Evolutionary conservation across 208 protist genomes (phyloP).

Genomic region (Naegleria fowleri): DNA sequence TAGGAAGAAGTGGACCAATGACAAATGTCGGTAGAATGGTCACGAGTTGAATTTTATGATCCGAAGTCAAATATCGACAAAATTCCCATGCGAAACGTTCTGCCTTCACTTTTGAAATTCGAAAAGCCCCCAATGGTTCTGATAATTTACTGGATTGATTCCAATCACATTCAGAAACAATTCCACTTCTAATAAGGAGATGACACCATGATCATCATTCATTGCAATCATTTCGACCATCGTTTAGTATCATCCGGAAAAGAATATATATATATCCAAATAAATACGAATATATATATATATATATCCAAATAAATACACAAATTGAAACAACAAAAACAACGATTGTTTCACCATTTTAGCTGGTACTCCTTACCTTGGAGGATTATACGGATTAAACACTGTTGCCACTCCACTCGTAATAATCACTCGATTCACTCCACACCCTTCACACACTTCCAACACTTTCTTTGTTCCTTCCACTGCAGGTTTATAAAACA

Average conservation of each 20-base stretch:
- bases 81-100: constrained; percentile 1
- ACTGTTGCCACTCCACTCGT: neutral
- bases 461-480: neutral
- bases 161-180: constrained; percentile 10
- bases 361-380: neutral
- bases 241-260: too few species aligned
- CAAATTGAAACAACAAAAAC: too few species aligned
- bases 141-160: neutral
- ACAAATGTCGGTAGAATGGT: neutral
- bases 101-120: neutral
- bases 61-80: neutral
- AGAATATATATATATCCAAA: too few species aligned
- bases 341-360: too few species aligned
- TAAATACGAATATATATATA: too few species aligned
- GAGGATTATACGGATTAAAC: neutral
- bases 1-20: neutral
- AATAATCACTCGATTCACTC: neutral
- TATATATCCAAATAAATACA: too few species aligned
- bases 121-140: neutral
- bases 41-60: neutral
- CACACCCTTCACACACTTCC: neutral
- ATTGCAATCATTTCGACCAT: too few species aligned
- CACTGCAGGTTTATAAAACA: neutral
- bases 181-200: neutral
- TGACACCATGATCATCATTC: too few species aligned